Percentiles rank a stretch among this genome's conserved stretches.
These are phyloP conservation scores for Nematodospora anomalae DNA, from an alignment of 1,139 yeast species.

Conservation along the genomic window DNA sequence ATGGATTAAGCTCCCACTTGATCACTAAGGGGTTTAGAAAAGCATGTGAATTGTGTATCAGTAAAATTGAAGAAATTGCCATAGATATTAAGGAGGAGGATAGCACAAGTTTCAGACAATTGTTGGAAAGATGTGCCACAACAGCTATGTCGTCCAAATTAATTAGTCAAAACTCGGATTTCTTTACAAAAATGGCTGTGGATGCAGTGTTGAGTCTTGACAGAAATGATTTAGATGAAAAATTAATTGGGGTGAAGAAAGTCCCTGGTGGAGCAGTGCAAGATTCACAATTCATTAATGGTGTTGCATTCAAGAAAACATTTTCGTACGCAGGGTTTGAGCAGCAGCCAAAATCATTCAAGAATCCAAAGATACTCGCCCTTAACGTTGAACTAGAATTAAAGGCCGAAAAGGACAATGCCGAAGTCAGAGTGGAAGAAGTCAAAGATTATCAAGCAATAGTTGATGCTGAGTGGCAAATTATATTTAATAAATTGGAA, in stretches of 20 bases:
- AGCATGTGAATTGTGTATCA: conserved; percentile 78
- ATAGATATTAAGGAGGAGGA: conserved; percentile 56
- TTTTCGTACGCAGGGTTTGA: conserved; percentile 98
- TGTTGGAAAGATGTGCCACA: conserved; percentile 88
- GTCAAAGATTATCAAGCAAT: conserved; percentile 93
- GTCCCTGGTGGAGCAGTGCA: conserved; percentile 97
- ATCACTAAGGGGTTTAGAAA: conserved; percentile 85
- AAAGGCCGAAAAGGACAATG: conserved; percentile 98
- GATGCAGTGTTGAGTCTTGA: conserved; percentile 91
- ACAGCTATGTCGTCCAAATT: conserved; percentile 98
- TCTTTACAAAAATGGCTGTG: conserved; percentile 94
- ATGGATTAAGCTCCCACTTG: conserved; percentile 89
- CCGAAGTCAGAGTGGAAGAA: conserved; percentile 96
- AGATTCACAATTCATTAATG: conserved; percentile 83
- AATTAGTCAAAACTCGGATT: conserved; percentile 80
- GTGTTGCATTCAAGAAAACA: conserved; percentile 97
- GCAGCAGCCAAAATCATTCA: conserved; percentile 90
- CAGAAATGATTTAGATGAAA: conserved; percentile 81
- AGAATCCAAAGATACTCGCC: conserved; percentile 77
- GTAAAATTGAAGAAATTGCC: conserved; percentile 70
- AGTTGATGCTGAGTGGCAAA: conserved; percentile 98
- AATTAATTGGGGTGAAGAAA: conserved; percentile 89
- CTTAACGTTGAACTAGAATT: conserved; percentile 92
- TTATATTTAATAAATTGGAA: conserved; percentile 82
- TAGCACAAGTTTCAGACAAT: conserved; percentile 58